phyloP scores from a whole-genome alignment of 2,329 filamentous ascomycete species.

The Fusarium mundagurra region DNA sequence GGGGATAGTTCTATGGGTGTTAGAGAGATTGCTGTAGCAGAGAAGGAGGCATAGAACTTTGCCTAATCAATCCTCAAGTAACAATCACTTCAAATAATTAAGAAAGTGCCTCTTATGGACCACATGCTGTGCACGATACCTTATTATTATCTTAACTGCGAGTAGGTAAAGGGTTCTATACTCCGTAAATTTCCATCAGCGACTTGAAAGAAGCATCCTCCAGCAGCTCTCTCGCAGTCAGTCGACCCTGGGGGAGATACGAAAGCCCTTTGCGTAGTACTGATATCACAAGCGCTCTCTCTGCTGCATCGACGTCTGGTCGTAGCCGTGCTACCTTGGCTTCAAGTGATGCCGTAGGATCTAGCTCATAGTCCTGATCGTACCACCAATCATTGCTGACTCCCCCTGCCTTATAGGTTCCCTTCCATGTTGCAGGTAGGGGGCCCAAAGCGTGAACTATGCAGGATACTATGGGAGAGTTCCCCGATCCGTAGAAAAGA shows the following conservation, averaged over 20 bases:
- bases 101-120: too few relatives aligned
- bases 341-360: neutral
- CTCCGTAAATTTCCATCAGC: neutral
- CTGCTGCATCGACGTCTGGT: rapidly evolving
- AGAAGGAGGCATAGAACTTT: too few relatives aligned
- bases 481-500: neutral
- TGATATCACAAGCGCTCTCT: neutral
- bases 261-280: rapidly evolving
- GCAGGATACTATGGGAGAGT: neutral
- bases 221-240: neutral
- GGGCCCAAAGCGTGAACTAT: rapidly evolving
- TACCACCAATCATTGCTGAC: rapidly evolving
- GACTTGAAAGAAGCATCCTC: neutral
- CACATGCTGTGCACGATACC: too few relatives aligned
- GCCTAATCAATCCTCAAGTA: too few relatives aligned
- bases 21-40: too few relatives aligned
- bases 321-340: neutral
- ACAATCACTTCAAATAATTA: too few relatives aligned
- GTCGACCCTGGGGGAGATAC: neutral
- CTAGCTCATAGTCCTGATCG: neutral
- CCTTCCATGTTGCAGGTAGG: rapidly evolving
- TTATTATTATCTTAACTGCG: neutral
- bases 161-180: rapidly evolving
- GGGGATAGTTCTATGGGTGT: too few relatives aligned
- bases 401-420: neutral